phyloP scores from a whole-genome alignment of 306 rosid species.

The Acacia confusa region DNA sequence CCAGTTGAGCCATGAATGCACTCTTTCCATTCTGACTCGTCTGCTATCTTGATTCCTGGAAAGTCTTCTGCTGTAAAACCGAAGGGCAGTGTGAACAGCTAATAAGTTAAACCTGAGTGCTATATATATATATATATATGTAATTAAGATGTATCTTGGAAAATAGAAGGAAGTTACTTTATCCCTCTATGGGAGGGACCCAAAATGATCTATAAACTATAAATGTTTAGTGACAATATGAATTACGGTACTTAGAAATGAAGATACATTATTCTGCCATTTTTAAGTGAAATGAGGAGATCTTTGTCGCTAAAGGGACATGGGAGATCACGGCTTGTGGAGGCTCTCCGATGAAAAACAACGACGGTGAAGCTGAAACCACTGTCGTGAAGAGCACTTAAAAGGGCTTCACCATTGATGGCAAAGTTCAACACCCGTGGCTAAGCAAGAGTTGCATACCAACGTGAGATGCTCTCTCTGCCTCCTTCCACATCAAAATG shows the following conservation, averaged over 20 bases:
- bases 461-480: too few relatives aligned
- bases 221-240: constrained; percentile 5
- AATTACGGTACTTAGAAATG: constrained; percentile 2
- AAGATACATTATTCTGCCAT: background rate
- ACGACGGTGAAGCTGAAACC: too few relatives aligned
- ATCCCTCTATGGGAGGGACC: background rate
- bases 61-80: constrained; percentile 68
- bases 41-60: constrained; percentile 83
- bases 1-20: constrained; percentile 81
- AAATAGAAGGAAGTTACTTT: background rate
- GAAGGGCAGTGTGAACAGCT: constrained; percentile 34
- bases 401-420: too few relatives aligned
- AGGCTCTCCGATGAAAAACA: too few relatives aligned
- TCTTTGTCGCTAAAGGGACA: too few relatives aligned
- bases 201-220: constrained; percentile 12
- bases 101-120: constrained; percentile 23
- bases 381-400: too few relatives aligned
- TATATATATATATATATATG: too few relatives aligned
- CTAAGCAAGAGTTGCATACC: too few relatives aligned
- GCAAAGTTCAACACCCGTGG: too few relatives aligned
- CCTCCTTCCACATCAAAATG: too few relatives aligned
- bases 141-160: constrained; percentile 5
- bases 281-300: constrained; percentile 8
- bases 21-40: constrained; percentile 81
- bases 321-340: too few relatives aligned